Percentiles rank a stretch among this genome's conserved stretches.
Conservation (phyloP, 331 rosid species). For the Rosa hybrid region DNA sequence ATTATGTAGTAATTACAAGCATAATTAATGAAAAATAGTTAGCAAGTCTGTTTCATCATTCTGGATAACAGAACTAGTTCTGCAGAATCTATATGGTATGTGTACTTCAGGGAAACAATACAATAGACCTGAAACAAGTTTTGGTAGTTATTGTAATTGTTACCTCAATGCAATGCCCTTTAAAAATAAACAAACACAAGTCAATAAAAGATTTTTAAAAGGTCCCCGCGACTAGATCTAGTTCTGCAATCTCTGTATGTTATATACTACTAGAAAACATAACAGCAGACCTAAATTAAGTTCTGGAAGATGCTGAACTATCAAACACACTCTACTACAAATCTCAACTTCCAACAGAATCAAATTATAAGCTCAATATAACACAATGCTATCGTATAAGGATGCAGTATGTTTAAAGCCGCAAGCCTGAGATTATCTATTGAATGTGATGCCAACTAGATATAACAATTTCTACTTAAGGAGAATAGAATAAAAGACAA, state of each 20-base stretch:
- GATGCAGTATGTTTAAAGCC: background rate
- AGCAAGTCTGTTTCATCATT: background rate
- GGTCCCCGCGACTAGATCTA: background rate
- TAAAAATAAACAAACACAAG: background rate
- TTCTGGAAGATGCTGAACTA: background rate
- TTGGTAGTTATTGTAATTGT: background rate
- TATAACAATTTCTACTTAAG: background rate
- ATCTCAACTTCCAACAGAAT: background rate
- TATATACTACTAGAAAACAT: background rate
- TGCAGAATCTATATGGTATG: background rate
- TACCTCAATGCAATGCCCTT: background rate
- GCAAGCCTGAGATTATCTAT: background rate
- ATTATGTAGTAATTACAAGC: background rate
- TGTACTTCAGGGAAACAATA: background rate
- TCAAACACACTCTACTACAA: too few species aligned
- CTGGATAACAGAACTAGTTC: background rate
- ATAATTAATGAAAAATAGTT: background rate
- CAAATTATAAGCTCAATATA: background rate
- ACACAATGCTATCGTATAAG: background rate
- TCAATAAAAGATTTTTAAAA: background rate
- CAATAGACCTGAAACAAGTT: background rate
- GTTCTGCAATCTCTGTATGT: background rate
- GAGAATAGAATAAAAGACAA: background rate
- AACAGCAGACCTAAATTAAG: background rate
- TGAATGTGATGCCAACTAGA: background rate